These are phyloP conservation scores for Pythium myriotylum DNA, from an alignment of 352 stramenopile species.

Conservation along the genomic window DNA sequence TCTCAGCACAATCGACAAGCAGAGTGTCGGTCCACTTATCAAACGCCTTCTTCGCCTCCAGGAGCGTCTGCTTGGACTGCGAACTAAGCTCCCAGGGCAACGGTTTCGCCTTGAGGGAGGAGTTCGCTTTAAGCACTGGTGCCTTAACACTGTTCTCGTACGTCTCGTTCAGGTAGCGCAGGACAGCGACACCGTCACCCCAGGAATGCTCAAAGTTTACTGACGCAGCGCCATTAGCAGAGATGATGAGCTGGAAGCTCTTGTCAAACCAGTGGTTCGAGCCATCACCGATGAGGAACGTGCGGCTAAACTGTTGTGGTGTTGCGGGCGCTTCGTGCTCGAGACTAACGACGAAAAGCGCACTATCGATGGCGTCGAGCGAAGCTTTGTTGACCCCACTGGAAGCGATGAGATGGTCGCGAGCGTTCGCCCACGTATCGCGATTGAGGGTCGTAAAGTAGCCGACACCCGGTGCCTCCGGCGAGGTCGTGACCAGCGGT, in stretches of 20 bases:
- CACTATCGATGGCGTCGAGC: slow-evolving; percentile 83
- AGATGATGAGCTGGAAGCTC: slow-evolving; percentile 90
- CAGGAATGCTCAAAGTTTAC: slow-evolving; percentile 93
- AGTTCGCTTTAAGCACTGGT: slow-evolving; percentile 51
- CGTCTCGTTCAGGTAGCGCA: slow-evolving; percentile 90
- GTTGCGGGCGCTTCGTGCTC: slow-evolving; percentile 69
- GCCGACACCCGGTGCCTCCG: slow-evolving; percentile 55
- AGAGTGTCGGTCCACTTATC: slow-evolving; percentile 64
- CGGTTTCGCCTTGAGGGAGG: slow-evolving; percentile 34
- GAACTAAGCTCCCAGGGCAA: slow-evolving; percentile 66
- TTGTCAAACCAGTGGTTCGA: slow-evolving; percentile 93
- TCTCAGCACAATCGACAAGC: slow-evolving; percentile 74
- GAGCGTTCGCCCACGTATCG: slow-evolving; percentile 76
- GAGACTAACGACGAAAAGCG: slow-evolving; percentile 83
- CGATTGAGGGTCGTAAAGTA: slow-evolving; percentile 85
- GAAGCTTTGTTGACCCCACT: slow-evolving; percentile 64
- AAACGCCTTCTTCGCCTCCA: slow-evolving; percentile 72
- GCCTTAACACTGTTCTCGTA: slow-evolving; percentile 81
- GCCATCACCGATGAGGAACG: slow-evolving; percentile 83
- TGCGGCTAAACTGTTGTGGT: slow-evolving; percentile 62
- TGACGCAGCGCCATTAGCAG: slow-evolving; percentile 74
- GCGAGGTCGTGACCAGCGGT: slow-evolving; percentile 44
- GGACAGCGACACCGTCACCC: slow-evolving; percentile 75
- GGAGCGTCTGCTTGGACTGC: slow-evolving; percentile 61
- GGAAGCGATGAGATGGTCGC: slow-evolving; percentile 55